Evolutionary conservation across 2,329 filamentous ascomycete species (phyloP), one percentile per base, ranked within the genome.

Genomic region (Rutstroemia sp.): DNA sequence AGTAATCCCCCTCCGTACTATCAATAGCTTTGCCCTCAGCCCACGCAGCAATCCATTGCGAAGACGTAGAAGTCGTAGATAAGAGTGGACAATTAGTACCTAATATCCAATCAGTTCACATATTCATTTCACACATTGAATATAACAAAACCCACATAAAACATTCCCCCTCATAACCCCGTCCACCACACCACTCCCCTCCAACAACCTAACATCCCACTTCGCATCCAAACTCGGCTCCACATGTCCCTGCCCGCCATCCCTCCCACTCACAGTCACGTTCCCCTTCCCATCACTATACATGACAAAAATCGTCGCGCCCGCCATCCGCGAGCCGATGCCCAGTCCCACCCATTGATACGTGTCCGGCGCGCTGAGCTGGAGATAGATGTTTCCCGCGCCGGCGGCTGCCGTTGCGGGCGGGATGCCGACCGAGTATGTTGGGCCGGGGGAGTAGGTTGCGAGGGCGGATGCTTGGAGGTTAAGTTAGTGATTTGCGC

Each of bases 271-370:
- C 6, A 84, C 61, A 0, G 81, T 84, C 6, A 84, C 77, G 56
- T 72, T 75, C 10, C 78, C 76, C 41, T 68, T 69, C 23, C 74
- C 72, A 41, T 76, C 74, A 5, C 77, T 73, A 64, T 84, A 84
- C 25, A 83, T 73, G 41, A 84, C 69, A 64, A 84, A 83, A 54
- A 84, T 83, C 61, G 79, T 80, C 5, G 81, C 68, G 27, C 76
- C 77, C 5, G 70, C 61, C 82, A 84, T 85, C 37, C 68, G 62
- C 2, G 60, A 70, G 25, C 82, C 82, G 64, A 82, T 80, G 2
- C 80, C 82, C 3, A 84, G 67, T 4, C 73, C 77, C 17, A 81
- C 73, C 77, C 78, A 85, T 72, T 76, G 67, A 63, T 79, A 76
- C 3, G 66, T 71, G 25, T 73, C 75, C 0, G 81, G 78, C 3